phyloP scores from a whole-genome alignment of 768 basidiomycete genomes.

The Obba rivulosa region DNA sequence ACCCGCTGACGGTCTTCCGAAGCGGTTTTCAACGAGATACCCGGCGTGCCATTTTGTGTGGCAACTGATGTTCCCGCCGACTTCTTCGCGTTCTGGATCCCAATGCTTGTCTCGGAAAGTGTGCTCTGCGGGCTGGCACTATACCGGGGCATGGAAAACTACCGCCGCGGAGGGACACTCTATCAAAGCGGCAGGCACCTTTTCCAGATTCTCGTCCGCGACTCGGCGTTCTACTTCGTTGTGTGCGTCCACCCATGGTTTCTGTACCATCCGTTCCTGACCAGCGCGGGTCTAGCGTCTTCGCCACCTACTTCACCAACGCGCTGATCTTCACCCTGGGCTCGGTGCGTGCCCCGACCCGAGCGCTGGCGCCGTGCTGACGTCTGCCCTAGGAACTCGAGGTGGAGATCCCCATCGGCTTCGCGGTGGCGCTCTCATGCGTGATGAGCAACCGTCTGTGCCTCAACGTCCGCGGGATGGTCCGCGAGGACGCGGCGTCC shows the following conservation, averaged over 20 bases:
- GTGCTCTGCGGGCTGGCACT: constrained; percentile 47
- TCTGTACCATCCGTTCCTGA: not conserved
- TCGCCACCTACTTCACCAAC: constrained; percentile 50
- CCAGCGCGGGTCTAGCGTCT: constrained; percentile 35
- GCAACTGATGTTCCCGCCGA: constrained; percentile 32
- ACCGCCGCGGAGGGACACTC: constrained; percentile 25
- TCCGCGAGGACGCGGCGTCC: constrained; percentile 4
- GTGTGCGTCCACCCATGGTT: constrained; percentile 33
- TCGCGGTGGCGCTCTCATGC: constrained; percentile 53
- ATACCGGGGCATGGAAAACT: constrained; percentile 43
- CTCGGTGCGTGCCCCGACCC: constrained; percentile 12
- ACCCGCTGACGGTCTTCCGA: not conserved
- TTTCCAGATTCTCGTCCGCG: constrained; percentile 46
- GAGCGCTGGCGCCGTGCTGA: constrained; percentile 26
- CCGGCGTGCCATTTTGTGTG: constrained; percentile 34
- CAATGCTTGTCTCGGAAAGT: constrained; percentile 49
- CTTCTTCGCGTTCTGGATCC: constrained; percentile 59
- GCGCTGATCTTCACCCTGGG: constrained; percentile 22
- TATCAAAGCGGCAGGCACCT: constrained; percentile 40
- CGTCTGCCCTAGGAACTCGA: constrained; percentile 27
- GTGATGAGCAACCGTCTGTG: constrained; percentile 53
- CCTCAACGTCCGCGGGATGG: constrained; percentile 43
- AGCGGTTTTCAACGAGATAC: constrained; percentile 8
- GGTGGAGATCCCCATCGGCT: constrained; percentile 52
- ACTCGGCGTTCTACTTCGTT: constrained; percentile 53